Percentiles rank a stretch among this genome's conserved stretches.
Conservation (phyloP, 2,329 filamentous ascomycete genomes). For the Keithomyces neogunnii region DNA sequence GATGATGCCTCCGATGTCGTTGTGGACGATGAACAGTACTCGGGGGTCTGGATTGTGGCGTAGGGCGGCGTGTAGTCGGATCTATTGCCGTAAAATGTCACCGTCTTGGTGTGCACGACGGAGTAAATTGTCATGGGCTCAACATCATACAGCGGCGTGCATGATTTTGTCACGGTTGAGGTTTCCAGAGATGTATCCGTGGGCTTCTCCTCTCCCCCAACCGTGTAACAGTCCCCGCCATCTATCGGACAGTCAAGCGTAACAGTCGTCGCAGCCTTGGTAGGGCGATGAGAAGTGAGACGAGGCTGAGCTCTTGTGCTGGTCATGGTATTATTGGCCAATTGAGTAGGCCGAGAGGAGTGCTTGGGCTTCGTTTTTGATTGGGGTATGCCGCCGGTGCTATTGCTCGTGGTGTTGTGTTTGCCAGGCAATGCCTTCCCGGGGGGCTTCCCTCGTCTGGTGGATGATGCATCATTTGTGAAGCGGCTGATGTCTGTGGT, state of each 20-base stretch:
- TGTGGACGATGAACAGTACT: conserved; percentile 22
- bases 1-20: neutral
- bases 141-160: conserved; percentile 20
- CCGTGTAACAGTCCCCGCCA: neutral
- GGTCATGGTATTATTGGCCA: neutral
- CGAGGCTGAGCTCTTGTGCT: neutral
- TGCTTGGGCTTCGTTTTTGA: neutral
- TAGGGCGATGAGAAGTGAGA: neutral
- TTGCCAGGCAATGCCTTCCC: neutral
- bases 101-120: conserved; percentile 39
- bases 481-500: neutral
- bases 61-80: conserved; percentile 39
- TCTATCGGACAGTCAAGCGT: conserved; percentile 4
- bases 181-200: neutral
- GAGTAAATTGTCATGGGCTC: conserved; percentile 31
- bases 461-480: neutral
- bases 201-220: neutral
- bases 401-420: neutral
- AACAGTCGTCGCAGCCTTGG: neutral
- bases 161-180: conserved; percentile 15
- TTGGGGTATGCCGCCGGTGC: neutral
- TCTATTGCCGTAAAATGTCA: conserved; percentile 38
- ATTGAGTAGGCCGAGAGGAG: neutral
- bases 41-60: conserved; percentile 29
- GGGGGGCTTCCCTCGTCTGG: neutral